A percentile compares a stretch with the other conserved stretches of the same genome.
phyloP scores from a whole-genome alignment of 768 basidiomycete species.

The Fomitopsis pulvina region DNA sequence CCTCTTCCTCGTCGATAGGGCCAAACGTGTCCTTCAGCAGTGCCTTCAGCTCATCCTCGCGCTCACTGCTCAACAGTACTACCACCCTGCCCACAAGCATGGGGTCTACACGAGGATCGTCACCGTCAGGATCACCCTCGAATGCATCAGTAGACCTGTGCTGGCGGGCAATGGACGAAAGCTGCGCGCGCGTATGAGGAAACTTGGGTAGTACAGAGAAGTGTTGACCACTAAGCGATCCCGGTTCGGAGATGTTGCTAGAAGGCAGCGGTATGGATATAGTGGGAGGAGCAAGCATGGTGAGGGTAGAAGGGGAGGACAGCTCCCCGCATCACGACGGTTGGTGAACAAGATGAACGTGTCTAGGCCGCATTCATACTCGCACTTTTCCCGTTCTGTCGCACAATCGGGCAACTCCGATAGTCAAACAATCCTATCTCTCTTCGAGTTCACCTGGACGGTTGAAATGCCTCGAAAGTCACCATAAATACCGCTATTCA shows the following conservation, averaged over 20 bases:
- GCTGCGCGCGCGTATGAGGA: slow-evolving; percentile 80
- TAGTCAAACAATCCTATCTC: too few species aligned
- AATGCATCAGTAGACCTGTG: slow-evolving; percentile 54
- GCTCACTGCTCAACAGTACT: slow-evolving; percentile 67
- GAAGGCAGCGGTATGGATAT: slow-evolving; percentile 21
- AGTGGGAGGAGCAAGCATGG: slow-evolving; percentile 18
- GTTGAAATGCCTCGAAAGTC: too few species aligned
- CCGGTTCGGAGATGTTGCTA: slow-evolving; percentile 13
- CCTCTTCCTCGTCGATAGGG: slow-evolving; percentile 55
- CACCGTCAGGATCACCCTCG: slow-evolving; percentile 51
- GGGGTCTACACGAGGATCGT: slow-evolving; percentile 50
- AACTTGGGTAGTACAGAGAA: slow-evolving; percentile 38
- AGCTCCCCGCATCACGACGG: slow-evolving; percentile 3
- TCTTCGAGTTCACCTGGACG: too few species aligned
- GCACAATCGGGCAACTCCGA: too few species aligned
- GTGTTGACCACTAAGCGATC: slow-evolving; percentile 9
- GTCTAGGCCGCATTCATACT: background rate
- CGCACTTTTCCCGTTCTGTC: background rate
- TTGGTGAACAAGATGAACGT: slow-evolving; percentile 1
- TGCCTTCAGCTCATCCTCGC: slow-evolving; percentile 79
- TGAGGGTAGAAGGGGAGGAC: slow-evolving; percentile 1
- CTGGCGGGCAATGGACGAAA: slow-evolving; percentile 66
- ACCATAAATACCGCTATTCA: too few species aligned
- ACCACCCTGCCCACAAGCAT: slow-evolving; percentile 68
- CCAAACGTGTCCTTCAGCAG: slow-evolving; percentile 66